A percentile compares a stretch with the other conserved stretches of the same genome.
Conservation (phyloP, 2,329 filamentous ascomycete species). For the Colletotrichum eremochloae region DNA sequence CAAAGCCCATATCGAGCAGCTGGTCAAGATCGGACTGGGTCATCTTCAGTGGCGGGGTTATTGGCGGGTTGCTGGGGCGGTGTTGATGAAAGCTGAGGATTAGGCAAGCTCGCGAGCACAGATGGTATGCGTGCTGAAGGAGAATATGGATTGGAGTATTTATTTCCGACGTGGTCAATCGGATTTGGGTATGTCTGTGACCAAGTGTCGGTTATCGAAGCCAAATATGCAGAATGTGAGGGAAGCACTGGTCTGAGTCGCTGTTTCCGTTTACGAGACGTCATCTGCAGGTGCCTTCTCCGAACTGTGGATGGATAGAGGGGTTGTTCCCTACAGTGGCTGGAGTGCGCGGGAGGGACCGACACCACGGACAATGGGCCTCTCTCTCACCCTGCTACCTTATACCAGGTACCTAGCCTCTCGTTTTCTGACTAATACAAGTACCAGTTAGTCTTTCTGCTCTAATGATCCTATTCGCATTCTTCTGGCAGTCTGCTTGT, state of each 20-base stretch:
- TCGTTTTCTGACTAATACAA: constrained; percentile 7
- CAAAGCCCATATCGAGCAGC: constrained; percentile 83
- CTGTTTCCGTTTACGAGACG: constrained; percentile 33
- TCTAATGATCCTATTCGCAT: not conserved
- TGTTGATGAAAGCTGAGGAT: not conserved
- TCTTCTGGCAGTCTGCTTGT: not conserved
- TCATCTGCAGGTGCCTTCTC: constrained; percentile 40
- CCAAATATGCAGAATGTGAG: constrained; percentile 1
- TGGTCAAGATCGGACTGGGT: constrained; percentile 71
- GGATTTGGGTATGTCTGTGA: constrained; percentile 3
- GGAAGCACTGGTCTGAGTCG: constrained; percentile 29
- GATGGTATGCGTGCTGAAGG: not conserved
- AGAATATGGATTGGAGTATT: not conserved
- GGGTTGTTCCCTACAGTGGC: constrained; percentile 21
- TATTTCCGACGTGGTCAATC: not conserved
- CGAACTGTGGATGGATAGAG: constrained; percentile 21
- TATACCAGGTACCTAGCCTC: not conserved
- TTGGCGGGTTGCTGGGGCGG: constrained; percentile 39
- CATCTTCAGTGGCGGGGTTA: constrained; percentile 55
- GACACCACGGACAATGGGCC: constrained; percentile 11
- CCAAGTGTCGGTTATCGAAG: constrained; percentile 7
- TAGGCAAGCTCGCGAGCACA: not conserved
- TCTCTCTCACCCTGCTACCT: not conserved
- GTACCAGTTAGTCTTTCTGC: not conserved
- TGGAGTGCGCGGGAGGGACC: constrained; percentile 28